phyloP scores from a whole-genome alignment of 2,329 filamentous ascomycete species.

The Talaromyces sp. region DNA sequence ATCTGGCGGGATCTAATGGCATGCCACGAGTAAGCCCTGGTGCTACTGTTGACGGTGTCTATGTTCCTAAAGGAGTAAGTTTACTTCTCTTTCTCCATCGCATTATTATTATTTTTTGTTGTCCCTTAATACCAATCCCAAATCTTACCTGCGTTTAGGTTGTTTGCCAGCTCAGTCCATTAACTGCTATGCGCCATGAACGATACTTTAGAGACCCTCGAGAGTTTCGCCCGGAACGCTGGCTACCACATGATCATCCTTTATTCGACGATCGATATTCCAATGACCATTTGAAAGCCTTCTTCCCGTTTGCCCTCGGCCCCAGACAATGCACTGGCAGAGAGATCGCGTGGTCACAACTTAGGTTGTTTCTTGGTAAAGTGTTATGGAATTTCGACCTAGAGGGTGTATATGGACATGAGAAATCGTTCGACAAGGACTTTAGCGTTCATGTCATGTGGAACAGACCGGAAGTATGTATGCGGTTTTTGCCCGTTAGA shows the following conservation, averaged over 20 bases:
- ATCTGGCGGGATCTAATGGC: neutral
- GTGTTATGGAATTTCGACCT: neutral
- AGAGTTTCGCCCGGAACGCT: conserved; percentile 2
- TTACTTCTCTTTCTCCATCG: neutral
- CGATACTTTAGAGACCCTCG: neutral
- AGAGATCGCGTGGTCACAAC: neutral
- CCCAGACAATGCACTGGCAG: neutral
- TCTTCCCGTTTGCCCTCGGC: neutral
- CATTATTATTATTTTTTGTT: neutral
- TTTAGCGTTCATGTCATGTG: neutral
- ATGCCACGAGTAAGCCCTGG: neutral
- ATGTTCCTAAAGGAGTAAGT: neutral
- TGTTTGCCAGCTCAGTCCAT: neutral
- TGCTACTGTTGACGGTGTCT: neutral
- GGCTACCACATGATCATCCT: neutral
- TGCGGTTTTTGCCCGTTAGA: neutral
- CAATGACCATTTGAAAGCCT: conserved; percentile 2
- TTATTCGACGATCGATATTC: neutral
- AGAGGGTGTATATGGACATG: neutral
- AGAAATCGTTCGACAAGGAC: neutral
- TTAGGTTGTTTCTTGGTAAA: neutral
- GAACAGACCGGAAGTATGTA: neutral
- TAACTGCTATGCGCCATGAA: neutral
- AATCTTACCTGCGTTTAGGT: neutral
- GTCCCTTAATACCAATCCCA: too few species aligned